Base-by-base conservation (phyloP, 441 rosid genomes). In the Bocquillonia castaneifolia region DNA sequence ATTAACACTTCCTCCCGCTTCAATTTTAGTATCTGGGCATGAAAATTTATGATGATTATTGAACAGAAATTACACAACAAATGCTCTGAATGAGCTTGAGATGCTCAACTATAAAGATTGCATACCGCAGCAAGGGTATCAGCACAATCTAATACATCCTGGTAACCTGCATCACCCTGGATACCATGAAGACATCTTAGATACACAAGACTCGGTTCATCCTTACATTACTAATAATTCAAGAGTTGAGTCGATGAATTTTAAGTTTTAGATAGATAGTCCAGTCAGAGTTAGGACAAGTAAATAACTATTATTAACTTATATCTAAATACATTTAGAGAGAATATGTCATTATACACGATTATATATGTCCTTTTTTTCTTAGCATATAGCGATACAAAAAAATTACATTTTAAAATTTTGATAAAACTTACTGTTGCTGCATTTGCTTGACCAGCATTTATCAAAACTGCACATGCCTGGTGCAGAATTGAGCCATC, bases 371-470 rank as follows among this genome's bases (percentile, higher is more conserved):
- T 20, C 22, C 13, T 39, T 51, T 50, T 20, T 37, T 18, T 44
- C 63, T 10, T 55, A 63, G 50, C 54, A 69, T 34, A n/a, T 42
- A 45, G 36, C 26, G 64, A 25, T 7, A 25, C 15, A 39, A 42
- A 50, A 68, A 58, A 61, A 61, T 23, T 54, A 73, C 36, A 55
- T 36, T 26, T 22, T 40, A 64, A 77, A 65, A 25, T 76, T 65
- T 23, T 28, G 28, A 72, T 48, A 76, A 36, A 32, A 64, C 88
- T 84, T 83, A 94, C 99, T 44, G 97, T 94, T 66, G 97, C 99
- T 71, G 99, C 99, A 86, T 94, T 94, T 55, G 99, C 97, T 74
- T 94, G 99, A 66, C 99, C 99, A 40, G 97, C 99, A 77, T 94
- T 91, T 79, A 94, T 85, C 73, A 94, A 75, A 70, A 93, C 93